Percentiles rank a stretch among this genome's conserved stretches.
Conservation (phyloP, 768 basidiomycete genomes). For the Boletus subparvulus region DNA sequence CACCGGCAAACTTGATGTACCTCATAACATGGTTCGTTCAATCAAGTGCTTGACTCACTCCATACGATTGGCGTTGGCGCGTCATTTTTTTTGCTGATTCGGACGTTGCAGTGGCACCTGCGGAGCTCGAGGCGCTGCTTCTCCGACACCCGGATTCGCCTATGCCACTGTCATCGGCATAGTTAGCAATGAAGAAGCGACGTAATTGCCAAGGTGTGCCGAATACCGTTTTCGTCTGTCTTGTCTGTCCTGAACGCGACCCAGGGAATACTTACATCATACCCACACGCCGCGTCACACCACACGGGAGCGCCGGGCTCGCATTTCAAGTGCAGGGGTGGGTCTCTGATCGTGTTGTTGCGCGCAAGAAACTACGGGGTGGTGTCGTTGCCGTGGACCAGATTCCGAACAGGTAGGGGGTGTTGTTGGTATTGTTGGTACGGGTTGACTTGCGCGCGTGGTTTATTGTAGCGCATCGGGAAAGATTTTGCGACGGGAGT, state of each 20-base stretch:
- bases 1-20: constrained; percentile 62
- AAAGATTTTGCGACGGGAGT: constrained; percentile 80
- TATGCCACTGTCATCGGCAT: constrained; percentile 85
- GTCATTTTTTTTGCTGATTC: neutral
- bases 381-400: constrained; percentile 60
- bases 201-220: constrained; percentile 72
- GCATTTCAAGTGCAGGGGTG: constrained; percentile 56
- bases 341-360: constrained; percentile 66
- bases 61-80: neutral
- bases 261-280: constrained; percentile 58
- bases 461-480: constrained; percentile 62
- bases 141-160: constrained; percentile 71
- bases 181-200: constrained; percentile 61
- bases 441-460: neutral
- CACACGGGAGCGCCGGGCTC: constrained; percentile 34
- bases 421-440: neutral
- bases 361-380: constrained; percentile 78
- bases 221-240: neutral
- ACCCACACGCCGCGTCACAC: constrained; percentile 15
- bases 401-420: constrained; percentile 32
- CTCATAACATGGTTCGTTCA: constrained; percentile 61
- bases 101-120: constrained; percentile 65
- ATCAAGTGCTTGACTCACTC: too few relatives aligned
- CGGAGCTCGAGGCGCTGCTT: constrained; percentile 78
- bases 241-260: neutral